These are phyloP conservation scores for Candida sakaeoensis DNA, from an alignment of 805 yeast genomes.

Conservation along the genomic window DNA sequence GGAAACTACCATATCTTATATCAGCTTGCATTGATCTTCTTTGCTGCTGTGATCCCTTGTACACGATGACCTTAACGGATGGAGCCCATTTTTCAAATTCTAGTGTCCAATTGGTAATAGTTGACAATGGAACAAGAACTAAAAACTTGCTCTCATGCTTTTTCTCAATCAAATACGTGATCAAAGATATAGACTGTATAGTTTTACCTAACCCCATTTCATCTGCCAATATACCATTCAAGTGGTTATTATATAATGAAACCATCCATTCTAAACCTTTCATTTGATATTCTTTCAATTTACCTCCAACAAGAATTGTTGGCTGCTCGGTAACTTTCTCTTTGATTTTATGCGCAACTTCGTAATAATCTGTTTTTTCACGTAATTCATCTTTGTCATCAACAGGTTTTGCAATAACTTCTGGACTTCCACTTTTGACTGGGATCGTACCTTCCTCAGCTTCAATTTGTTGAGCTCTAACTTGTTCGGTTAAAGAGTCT, in stretches of 20 bases:
- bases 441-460: slow-evolving; percentile 16
- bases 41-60: slow-evolving; percentile 73
- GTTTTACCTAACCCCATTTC: slow-evolving; percentile 70
- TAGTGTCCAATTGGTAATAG: slow-evolving; percentile 79
- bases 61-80: slow-evolving; percentile 62
- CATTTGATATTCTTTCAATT: slow-evolving; percentile 70
- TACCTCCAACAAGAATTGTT: slow-evolving; percentile 68
- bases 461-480: slow-evolving; percentile 68
- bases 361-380: slow-evolving; percentile 73
- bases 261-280: slow-evolving; percentile 69
- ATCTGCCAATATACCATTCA: slow-evolving; percentile 64
- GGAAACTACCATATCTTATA: slow-evolving; percentile 66
- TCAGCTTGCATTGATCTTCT: slow-evolving; percentile 65
- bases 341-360: slow-evolving; percentile 72
- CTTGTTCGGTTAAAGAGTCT: slow-evolving; percentile 76
- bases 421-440: slow-evolving; percentile 25
- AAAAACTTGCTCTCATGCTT: slow-evolving; percentile 70
- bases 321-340: slow-evolving; percentile 71
- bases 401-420: slow-evolving; percentile 20
- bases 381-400: slow-evolving; percentile 49
- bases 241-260: slow-evolving; percentile 54
- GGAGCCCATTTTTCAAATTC: slow-evolving; percentile 93
- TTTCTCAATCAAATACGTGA: slow-evolving; percentile 65
- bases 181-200: slow-evolving; percentile 72
- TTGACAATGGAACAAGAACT: slow-evolving; percentile 80